Conservation (phyloP, 495 filamentous ascomycete species). For the Podospora appendiculata region DNA sequence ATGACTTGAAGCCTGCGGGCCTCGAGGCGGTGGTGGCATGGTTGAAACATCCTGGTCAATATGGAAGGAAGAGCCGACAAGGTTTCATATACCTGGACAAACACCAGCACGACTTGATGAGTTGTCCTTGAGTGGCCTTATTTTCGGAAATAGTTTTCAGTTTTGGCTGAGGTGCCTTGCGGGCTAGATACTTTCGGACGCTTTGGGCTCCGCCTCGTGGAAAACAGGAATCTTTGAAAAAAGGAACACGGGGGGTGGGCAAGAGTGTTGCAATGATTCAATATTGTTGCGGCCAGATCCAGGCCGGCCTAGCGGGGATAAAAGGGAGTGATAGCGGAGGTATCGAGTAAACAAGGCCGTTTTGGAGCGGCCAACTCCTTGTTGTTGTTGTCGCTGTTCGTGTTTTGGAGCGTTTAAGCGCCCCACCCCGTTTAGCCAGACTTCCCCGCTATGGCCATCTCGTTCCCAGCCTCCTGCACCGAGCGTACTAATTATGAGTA, state of each 20-base stretch:
- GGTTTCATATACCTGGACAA: not conserved
- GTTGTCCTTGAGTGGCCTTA: not conserved
- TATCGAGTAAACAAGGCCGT: slow-evolving; percentile 14
- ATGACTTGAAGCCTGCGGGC: not conserved
- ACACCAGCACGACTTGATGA: slow-evolving; percentile 3
- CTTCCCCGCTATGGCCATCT: slow-evolving; percentile 1
- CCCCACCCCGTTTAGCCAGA: not conserved
- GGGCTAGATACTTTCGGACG: not conserved
- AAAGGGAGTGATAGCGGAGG: slow-evolving; percentile 1
- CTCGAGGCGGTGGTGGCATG: not conserved
- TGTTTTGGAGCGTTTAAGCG: slow-evolving; percentile 5
- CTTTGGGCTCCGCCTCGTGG: not conserved
- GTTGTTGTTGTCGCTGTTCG: slow-evolving; percentile 3
- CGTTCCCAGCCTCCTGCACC: not conserved
- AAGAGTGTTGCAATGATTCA: slow-evolving; percentile 10
- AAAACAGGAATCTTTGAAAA: slow-evolving; percentile 16
- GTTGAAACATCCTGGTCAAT: slow-evolving; percentile 6
- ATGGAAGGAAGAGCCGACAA: not conserved
- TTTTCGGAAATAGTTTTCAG: not conserved
- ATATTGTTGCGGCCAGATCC: slow-evolving; percentile 7
- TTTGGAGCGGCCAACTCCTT: slow-evolving; percentile 8
- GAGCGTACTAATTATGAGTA: not conserved
- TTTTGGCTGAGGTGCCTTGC: not conserved
- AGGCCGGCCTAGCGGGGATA: slow-evolving; percentile 6
- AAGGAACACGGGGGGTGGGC: slow-evolving; percentile 1